Base-by-base conservation (phyloP, 805 yeast species). In the Pichia occidentalis region DNA sequence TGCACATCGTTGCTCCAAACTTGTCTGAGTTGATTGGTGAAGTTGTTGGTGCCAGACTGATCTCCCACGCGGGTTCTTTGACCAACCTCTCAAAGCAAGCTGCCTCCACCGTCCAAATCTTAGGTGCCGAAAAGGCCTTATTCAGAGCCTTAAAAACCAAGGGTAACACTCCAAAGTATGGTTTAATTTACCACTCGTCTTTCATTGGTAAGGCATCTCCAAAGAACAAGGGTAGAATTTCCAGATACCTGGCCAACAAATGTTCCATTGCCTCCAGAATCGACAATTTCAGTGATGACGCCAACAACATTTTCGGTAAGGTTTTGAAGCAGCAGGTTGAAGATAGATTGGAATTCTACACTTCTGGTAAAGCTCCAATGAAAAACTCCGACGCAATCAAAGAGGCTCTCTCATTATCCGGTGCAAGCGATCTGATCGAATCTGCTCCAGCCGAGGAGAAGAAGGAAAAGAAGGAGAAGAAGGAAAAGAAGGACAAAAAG, bases 231-330 rank as follows among this genome's bases (percentile, higher is more conserved):
- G 98, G 98, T 67, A 83, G 97, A 75, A 92, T 92, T 52, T 90
- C 98, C 34, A 83, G 98, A 70, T 92, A 88, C 69, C 73, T 92
- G 67, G 98, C 98, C 50, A 92, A 92, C 82, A 92, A 92, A 70
- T 90, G 97, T 77, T 83, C 98, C 29, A 90, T 92, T 68, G 98
- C 98, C 44, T 86, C 96, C 36, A 86, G 98, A 76, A 90, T 92
- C 57, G 98, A 92, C 69, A 86, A 86, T 70, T 92, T 86, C 66
- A 82, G 96, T 41, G 98, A 92, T 61, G 85, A 81, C 61, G 97
- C 98, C 56, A 72, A 86, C 31, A 83, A 81, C 46, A 85, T 77
- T 37, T 92, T 92, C 54, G 98, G 98, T 63, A 71, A 76, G 53
- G 80, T 88, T 40, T 77, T 92, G 65, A 88, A 86, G 74, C 77